Base-by-base conservation (phyloP, 139 green algal species). In the Raphidocelis subcapitata region DNA sequence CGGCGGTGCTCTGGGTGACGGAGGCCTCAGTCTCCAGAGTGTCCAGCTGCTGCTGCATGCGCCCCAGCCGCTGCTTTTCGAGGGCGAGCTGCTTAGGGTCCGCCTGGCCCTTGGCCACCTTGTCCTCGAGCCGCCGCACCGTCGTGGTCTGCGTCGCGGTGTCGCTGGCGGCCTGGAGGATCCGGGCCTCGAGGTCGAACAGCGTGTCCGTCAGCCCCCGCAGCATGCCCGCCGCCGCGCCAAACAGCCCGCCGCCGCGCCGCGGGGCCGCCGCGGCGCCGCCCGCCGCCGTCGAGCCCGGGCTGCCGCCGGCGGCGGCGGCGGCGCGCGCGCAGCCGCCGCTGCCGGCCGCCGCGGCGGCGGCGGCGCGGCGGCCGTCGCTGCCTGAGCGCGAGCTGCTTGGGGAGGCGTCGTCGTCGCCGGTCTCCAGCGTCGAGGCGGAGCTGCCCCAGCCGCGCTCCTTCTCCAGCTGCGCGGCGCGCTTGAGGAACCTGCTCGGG, bases 141-240 rank as follows among this genome's bases (percentile, higher is more conserved):
- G 57, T 79, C 18, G 65, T 73, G 12, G 75, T 85, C 72, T 85
- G 78, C 69, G 80, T 78, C 49, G 81, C 67, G n/a, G 84, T 86
- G 26, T 78, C 79, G 32, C 60, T 79, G 12, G 80, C 73, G n/a
- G 76, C 67, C 64, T 79, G 61, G 35, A 84, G 69, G 54, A 96
- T 84, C 16, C 84, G 72, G 2, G 86, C 82, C 77, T 96, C 91
- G 54, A 96, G 62, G 73, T 93, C 88, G 72, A 93, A 93, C 56
- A 96, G 63, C 69, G 81, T 84, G 32, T 72, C 73, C 24, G 79
- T 81, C 51, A 86, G 74, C 35, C 65, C 55, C 1, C 72, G 66
- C 81, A 79, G 87, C 47, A 87, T n/a, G 29, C 59, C 60, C 47
- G 79, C 73, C 14, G 79, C 79, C 23, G 61, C 64, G 28, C 60